Evolutionary conservation across 2,329 filamentous ascomycete species (phyloP), one percentile per base, ranked within the genome.

Genomic region (Stagonosporopsis rhizophila): DNA sequence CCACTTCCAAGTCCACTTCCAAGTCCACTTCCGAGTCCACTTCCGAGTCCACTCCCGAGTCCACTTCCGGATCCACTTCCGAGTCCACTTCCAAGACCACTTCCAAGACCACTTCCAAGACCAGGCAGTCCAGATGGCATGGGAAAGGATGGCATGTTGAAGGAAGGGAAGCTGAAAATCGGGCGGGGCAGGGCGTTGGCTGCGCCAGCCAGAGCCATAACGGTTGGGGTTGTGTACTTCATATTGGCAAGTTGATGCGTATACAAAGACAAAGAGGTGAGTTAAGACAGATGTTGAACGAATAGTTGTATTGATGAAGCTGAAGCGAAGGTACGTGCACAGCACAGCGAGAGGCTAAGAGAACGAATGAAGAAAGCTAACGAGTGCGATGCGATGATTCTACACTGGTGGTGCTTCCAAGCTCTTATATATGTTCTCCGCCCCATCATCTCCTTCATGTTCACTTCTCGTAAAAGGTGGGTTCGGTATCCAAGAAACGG

Each of bases 111-210:
- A 32, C 12, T 20, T 3, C 35, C 35, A 14, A 52, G 32, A 17
- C 37, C 35, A 19, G 32, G 35, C 19, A 56, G 48, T 25, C 56
- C 53, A 7, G 52, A 56, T 4, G 64, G 60, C 23, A 54, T 25
- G 19, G 58, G 35, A 30, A 63, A 64, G 7, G 61, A 60, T 5
- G 66, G 59, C 15, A 63, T 25, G 28, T 56, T 42, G 44, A 63
- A 61, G 12, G 38, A 35, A 34, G 42, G 62, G 15, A 65, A 17
- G 32, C 35, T 46, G 46, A 68, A 60, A 27, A 67, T 59, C 25
- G 70, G 62, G 34, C 59, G 56, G 19, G 68, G 69, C 19, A 62
- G 32, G 22, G 69, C 70, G 22, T 60, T 64, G 53, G 55, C 60
- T 9, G 66, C 27, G 40, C 68, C 65, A 3, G 61, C 65, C 11